phyloP scores from a whole-genome alignment of 2,329 filamentous ascomycete species.

The Aspergillus pseudoviridinutans region DNA sequence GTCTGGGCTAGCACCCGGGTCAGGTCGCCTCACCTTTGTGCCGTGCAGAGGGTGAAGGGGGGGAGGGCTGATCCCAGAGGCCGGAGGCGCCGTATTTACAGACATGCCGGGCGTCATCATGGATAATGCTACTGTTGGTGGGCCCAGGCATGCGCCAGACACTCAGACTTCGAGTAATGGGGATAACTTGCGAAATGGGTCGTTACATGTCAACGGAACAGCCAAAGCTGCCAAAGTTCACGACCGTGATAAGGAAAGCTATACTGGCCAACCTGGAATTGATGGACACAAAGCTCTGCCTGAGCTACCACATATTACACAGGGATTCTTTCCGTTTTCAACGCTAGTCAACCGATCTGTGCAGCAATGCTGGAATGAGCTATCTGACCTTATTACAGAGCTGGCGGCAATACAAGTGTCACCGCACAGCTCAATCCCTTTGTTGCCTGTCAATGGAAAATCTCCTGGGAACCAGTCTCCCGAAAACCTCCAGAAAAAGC shows the following conservation, averaged over 20 bases:
- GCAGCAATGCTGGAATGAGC: conserved; percentile 75
- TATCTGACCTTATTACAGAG: conserved; percentile 66
- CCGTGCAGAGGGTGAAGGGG: conserved; percentile 27
- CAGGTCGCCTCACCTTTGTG: conserved; percentile 21
- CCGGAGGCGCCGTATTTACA: conserved; percentile 13
- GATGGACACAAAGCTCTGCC: conserved; percentile 35
- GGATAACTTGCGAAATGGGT: conserved; percentile 19
- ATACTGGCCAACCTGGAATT: conserved; percentile 1
- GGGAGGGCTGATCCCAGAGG: conserved; percentile 20
- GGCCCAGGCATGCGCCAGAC: conserved; percentile 21
- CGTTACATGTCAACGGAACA: conserved; percentile 25
- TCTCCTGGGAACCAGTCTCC: conserved; percentile 32
- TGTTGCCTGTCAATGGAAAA: conserved; percentile 24
- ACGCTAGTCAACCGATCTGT: conserved; percentile 72
- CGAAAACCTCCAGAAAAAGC: conserved; percentile 73
- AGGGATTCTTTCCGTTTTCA: conserved; percentile 72
- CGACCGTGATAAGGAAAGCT: conserved; percentile 9
- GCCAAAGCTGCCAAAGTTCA: conserved; percentile 10
- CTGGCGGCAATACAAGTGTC: conserved; percentile 66
- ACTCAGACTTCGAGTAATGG: conserved; percentile 15
- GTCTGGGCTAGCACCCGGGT: conserved; percentile 13
- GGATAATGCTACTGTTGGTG: conserved; percentile 33
- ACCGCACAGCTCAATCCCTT: conserved; percentile 33
- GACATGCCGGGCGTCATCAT: conserved; percentile 43
- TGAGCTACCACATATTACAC: conserved; percentile 64